Base-by-base conservation (phyloP, 2,329 filamentous ascomycete species). In the Allantophomopsis cytisporea region DNA sequence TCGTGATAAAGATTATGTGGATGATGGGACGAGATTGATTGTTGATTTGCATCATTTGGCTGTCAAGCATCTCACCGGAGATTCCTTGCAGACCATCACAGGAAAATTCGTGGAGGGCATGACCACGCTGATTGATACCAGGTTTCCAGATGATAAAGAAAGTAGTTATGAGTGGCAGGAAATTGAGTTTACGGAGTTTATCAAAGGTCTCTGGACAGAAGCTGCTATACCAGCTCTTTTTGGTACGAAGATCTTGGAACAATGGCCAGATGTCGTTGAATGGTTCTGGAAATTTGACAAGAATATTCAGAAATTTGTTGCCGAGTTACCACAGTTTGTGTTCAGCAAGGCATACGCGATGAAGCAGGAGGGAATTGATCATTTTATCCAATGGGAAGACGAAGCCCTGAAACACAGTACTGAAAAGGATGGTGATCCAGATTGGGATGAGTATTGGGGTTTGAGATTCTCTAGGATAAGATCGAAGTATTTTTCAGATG, bases 251-350 rank as follows among this genome's bases (percentile, higher is more conserved):
- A 40, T 51, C 10, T 31, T 47, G 16, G 42, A 45, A 5, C 40
- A 46, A 13, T 51, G 49, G 49, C 47, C 47, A 2, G 39, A 28
- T 6, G 38, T 50, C 11, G 41, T 44, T 14, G 34, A 42, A 12
- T 46, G 47, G 38, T 38, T 50, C 12, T 51, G 46, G 46, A 31
- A 45, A 18, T 51, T 49, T 37, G 46, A 51, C 28, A 35, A 45
- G 7, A 35, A 44, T 33, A 44, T 42, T 20, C 42, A 39, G 7
- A 40, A 31, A 11, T 28, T 47, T 21, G 33, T 49, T 12, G 40
- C 41, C 6, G 33, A 39, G 32, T 37, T 50, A 33, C 49, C 49
- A 15, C 17, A 38, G 10, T 40, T 49, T 30, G 28, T 50, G 12
- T 38, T 44, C 5, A 42, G 41, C 5, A 45, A 42, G n/a, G 45